Conservation (phyloP, 768 basidiomycete species). For the Polyporus arcularius region DNA sequence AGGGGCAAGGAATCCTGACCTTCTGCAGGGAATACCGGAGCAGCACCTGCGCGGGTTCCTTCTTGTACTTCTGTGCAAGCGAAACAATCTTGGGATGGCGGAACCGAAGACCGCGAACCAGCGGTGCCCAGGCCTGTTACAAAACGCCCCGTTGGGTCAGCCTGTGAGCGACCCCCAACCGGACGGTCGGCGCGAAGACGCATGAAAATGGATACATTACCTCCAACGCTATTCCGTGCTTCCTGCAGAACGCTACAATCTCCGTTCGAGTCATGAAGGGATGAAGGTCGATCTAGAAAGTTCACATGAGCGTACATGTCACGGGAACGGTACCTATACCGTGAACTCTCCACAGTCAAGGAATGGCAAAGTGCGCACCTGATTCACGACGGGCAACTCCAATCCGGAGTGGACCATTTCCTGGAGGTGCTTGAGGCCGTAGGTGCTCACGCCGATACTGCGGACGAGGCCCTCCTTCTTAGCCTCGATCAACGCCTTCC, state of each 20-base stretch:
- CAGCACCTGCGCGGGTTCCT: constrained; percentile 58
- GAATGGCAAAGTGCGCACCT: constrained; percentile 38
- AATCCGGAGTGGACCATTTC: constrained; percentile 49
- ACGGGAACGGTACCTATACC: background rate
- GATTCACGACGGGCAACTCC: constrained; percentile 60
- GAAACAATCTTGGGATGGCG: constrained; percentile 51
- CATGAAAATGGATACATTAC: constrained; percentile 32
- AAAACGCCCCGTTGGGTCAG: background rate
- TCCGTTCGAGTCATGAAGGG: constrained; percentile 71
- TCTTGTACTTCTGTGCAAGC: constrained; percentile 56
- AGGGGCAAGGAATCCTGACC: constrained; percentile 37
- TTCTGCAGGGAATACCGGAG: constrained; percentile 81
- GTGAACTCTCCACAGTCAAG: no score
- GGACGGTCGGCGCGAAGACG: background rate
- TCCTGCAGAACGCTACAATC: constrained; percentile 59
- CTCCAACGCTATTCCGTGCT: constrained; percentile 62
- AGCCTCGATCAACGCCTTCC: constrained; percentile 66
- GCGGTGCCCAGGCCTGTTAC: constrained; percentile 70
- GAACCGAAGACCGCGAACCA: constrained; percentile 68
- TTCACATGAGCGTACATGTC: background rate
- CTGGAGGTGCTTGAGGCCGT: constrained; percentile 59
- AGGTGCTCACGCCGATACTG: constrained; percentile 67
- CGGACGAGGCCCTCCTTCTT: constrained; percentile 59
- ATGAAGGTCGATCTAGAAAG: constrained; percentile 53
- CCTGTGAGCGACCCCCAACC: background rate